Evolutionary conservation across 179 eudicot species (phyloP).

Genomic region (Sideroxylon spinosum): DNA sequence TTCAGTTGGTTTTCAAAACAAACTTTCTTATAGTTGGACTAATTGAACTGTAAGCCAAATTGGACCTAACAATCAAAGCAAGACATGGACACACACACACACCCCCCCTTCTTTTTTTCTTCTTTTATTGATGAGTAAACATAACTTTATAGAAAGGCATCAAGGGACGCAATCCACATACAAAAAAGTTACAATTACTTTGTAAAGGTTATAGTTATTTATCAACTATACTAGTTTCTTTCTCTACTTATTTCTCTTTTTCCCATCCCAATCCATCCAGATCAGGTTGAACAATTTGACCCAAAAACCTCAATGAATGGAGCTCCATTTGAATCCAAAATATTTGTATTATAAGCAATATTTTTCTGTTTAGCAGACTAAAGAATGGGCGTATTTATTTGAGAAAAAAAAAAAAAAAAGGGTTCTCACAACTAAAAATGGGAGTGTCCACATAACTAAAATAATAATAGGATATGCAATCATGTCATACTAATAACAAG

Average conservation of each 20-base stretch:
- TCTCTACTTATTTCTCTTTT: neutral
- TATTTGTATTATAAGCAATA: neutral
- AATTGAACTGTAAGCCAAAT: neutral
- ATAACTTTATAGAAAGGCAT: too few species aligned
- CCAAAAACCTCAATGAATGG: neutral
- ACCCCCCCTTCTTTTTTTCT: too few species aligned
- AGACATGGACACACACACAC: neutral
- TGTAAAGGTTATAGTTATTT: neutral
- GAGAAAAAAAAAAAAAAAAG: too few species aligned
- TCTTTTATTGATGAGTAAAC: too few species aligned
- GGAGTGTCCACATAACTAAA: neutral
- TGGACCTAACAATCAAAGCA: neutral
- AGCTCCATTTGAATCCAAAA: neutral
- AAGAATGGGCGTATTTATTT: neutral
- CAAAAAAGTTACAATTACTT: neutral
- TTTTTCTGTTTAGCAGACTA: neutral
- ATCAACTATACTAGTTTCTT: neutral
- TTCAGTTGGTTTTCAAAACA: neutral
- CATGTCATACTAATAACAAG: too few species aligned
- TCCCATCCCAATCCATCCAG: conserved; percentile 3
- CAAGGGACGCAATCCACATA: too few species aligned
- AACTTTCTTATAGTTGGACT: neutral
- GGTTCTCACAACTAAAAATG: neutral
- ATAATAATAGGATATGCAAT: neutral
- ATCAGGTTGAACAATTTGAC: conserved; percentile 9